Evolutionary conservation across 352 stramenopile species (phyloP).

Genomic region (Globisporangium camurandrum): DNA sequence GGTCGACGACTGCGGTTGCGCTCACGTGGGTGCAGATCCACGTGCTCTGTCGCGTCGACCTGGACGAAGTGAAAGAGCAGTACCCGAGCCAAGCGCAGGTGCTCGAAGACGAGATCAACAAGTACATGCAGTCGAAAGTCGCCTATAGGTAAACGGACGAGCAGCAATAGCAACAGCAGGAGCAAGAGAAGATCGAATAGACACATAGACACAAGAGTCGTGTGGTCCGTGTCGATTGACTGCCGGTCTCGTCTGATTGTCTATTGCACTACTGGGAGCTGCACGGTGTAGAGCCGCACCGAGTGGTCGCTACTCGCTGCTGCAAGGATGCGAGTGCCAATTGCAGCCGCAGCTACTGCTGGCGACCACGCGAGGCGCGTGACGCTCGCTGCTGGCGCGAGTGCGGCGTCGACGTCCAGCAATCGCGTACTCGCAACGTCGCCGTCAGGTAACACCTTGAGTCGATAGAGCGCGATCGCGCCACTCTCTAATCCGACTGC

Average conservation of each 20-base stretch:
- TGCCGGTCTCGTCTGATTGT: no score
- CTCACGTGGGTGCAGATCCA: constrained; percentile 75
- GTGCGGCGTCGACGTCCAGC: constrained; percentile 13
- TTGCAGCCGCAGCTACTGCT: background rate
- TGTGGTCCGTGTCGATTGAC: no score
- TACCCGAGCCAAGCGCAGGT: constrained; percentile 48
- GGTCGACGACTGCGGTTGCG: constrained; percentile 55
- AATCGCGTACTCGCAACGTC: constrained; percentile 9
- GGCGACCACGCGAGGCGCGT: constrained; percentile 40
- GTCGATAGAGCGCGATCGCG: constrained; percentile 28
- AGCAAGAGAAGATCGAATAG: no score
- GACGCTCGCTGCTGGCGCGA: constrained; percentile 30
- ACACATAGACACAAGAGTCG: no score
- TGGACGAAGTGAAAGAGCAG: constrained; percentile 57
- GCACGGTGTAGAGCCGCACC: constrained; percentile 37
- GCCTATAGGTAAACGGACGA: constrained; percentile 37
- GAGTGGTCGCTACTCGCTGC: constrained; percentile 41
- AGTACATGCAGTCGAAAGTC: constrained; percentile 68
- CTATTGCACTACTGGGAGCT: constrained; percentile 12
- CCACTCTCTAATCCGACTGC: constrained; percentile 59
- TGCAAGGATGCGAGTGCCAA: constrained; percentile 16
- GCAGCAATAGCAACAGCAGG: no score
- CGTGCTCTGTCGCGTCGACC: constrained; percentile 44
- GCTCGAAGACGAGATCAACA: constrained; percentile 64
- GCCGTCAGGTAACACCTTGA: constrained; percentile 2